Evolutionary conservation across 176 grass and related monocot genomes (phyloP).

Genomic region (Bolboschoenus planiculmis): DNA sequence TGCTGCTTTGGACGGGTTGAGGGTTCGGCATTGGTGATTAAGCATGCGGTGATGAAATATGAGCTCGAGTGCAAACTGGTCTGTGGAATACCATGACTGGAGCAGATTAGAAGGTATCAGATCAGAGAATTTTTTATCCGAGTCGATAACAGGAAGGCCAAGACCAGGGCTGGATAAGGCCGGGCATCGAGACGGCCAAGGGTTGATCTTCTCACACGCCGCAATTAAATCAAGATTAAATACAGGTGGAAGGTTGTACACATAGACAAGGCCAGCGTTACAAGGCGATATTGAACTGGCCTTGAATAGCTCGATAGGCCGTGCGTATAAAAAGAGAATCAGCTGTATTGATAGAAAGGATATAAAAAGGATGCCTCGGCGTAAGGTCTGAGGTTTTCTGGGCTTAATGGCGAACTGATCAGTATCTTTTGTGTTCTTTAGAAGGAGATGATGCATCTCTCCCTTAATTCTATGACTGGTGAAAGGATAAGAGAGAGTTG

Average conservation of each 20-base stretch:
- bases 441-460: conserved; percentile 15
- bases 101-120: conserved; percentile 26
- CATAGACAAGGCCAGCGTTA: conserved; percentile 42
- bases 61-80: conserved; percentile 71
- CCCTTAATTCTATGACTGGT: too few relatives aligned
- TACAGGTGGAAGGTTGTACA: conserved; percentile 59
- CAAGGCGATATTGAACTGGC: conserved; percentile 43
- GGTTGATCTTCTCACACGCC: conserved; percentile 43
- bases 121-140: conserved; percentile 21
- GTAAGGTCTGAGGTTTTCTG: conserved; percentile 18
- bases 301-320: conserved; percentile 16
- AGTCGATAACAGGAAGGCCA: conserved; percentile 23
- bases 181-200: too few relatives aligned
- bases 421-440: conserved; percentile 19
- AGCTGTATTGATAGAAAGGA: conserved; percentile 46
- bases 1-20: conserved; percentile 38
- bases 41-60: conserved; percentile 74
- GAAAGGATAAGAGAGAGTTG: too few relatives aligned
- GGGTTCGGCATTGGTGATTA: conserved; percentile 62
- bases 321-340: conserved; percentile 36
- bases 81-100: conserved; percentile 60
- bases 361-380: conserved; percentile 10
- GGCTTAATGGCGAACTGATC: background rate
- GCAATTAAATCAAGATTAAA: conserved; percentile 71
- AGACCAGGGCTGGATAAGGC: conserved; percentile 43